Evolutionary conservation across 169 alveolate species (phyloP).

Genomic region (Plasmodium vivax): DNA sequence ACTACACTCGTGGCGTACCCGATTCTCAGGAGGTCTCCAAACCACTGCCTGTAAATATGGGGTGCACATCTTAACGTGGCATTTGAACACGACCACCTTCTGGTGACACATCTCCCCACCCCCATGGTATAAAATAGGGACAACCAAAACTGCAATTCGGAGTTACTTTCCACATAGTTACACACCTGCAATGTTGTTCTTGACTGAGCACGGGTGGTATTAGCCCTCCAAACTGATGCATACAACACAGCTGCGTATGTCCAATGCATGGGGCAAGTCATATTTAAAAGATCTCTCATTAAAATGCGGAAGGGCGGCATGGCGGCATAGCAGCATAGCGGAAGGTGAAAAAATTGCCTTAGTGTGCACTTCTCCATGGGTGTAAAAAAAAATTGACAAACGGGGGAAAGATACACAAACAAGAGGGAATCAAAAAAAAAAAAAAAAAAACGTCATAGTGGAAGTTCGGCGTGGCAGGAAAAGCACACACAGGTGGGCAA

Average conservation of each 20-base stretch:
- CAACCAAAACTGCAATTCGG: not conserved
- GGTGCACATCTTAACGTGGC: not conserved
- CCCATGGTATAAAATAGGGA: not conserved
- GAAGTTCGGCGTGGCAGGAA: not conserved
- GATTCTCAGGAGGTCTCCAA: not conserved
- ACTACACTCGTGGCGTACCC: not conserved
- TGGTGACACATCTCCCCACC: not conserved
- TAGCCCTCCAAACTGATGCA: not conserved
- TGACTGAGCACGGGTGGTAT: not conserved
- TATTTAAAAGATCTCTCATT: not conserved
- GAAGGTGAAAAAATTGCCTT: not conserved
- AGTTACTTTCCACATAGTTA: not conserved
- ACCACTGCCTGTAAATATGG: not conserved
- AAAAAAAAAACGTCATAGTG: not conserved
- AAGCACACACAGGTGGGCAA: not conserved
- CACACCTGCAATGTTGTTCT: not conserved
- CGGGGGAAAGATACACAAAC: not conserved
- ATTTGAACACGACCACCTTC: not conserved
- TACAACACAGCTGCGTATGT: not conserved
- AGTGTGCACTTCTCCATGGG: not conserved
- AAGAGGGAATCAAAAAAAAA: not conserved
- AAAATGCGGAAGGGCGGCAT: not conserved
- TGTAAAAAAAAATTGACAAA: not conserved
- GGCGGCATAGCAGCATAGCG: too few relatives aligned
- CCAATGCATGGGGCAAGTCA: not conserved